Conservation (phyloP, 441 rosid species). For the Pelargonium fulgidum region DNA sequence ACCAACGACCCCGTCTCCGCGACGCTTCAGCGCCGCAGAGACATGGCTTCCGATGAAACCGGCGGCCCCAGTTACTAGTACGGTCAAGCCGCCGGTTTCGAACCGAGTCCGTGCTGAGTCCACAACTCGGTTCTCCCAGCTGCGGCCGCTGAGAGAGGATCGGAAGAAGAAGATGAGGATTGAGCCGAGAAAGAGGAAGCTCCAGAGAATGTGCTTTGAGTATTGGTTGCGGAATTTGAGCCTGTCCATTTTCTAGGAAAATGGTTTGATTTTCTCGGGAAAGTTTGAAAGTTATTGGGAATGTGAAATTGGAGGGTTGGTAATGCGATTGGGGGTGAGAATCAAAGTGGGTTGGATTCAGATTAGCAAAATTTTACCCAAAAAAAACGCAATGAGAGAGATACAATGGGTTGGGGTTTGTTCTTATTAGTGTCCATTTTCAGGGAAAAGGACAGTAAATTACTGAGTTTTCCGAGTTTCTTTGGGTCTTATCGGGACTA, state of each 20-base stretch:
- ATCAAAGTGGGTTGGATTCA: too few species aligned
- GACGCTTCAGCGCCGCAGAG: conserved; percentile 23
- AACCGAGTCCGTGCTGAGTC: conserved; percentile 27
- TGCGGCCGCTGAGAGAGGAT: conserved; percentile 19
- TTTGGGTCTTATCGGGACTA: too few species aligned
- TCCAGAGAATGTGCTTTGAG: conserved; percentile 27
- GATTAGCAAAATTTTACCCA: too few species aligned
- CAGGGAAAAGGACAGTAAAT: neutral
- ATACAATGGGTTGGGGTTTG: too few species aligned
- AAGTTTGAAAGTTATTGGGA: neutral
- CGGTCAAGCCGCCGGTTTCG: conserved; percentile 18
- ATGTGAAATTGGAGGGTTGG: too few species aligned
- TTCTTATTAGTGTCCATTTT: too few species aligned
- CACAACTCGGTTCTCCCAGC: conserved; percentile 22
- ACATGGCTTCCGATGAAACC: conserved; percentile 39
- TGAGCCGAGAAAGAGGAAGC: conserved; percentile 26
- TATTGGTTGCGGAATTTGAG: conserved; percentile 21
- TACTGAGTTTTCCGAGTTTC: too few species aligned
- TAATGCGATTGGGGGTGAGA: too few species aligned
- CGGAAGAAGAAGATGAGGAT: conserved; percentile 29
- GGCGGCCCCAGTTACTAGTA: conserved; percentile 36
- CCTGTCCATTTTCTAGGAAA: conserved; percentile 21
- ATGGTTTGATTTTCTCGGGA: conserved; percentile 8
- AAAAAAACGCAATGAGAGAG: too few species aligned
- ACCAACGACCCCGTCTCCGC: conserved; percentile 37